These are phyloP conservation scores for Orobanche coerulescens DNA, from an alignment of 257 asterid species.

Conservation along the genomic window DNA sequence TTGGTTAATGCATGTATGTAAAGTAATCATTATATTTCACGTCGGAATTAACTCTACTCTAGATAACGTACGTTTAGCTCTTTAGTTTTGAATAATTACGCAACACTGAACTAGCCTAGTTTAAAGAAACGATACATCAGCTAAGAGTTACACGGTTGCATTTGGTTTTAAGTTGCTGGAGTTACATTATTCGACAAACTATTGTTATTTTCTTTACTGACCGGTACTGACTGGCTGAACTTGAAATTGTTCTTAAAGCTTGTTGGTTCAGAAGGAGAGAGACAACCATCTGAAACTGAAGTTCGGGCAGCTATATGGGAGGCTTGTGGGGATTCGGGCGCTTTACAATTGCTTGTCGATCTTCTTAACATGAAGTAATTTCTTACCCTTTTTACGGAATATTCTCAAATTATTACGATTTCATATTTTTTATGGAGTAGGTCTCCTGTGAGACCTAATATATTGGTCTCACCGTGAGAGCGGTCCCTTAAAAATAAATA, in stretches of 20 bases:
- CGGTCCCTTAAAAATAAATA: too few relatives aligned
- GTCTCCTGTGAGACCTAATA: too few relatives aligned
- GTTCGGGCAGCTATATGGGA: constrained; percentile 89
- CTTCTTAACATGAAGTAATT: constrained; percentile 75
- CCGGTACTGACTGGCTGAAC: background rate
- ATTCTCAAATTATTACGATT: background rate
- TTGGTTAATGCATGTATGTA: background rate
- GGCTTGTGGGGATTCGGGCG: constrained; percentile 87
- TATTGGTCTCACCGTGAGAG: too few relatives aligned
- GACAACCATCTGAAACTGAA: constrained; percentile 66
- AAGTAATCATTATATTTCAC: background rate
- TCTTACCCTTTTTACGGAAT: background rate
- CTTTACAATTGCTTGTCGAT: constrained; percentile 78
- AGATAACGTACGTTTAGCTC: too few relatives aligned
- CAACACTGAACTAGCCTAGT: background rate
- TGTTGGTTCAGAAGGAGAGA: constrained; percentile 60
- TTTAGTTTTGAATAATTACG: too few relatives aligned
- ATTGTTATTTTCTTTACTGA: background rate
- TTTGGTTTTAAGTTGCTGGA: background rate
- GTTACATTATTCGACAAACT: too few relatives aligned
- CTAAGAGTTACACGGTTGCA: background rate
- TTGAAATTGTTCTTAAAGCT: constrained; percentile 36
- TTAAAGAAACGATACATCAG: background rate
- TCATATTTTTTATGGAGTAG: background rate
- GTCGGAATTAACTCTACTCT: background rate